Percentiles rank a stretch among this genome's conserved stretches.
phyloP scores from a whole-genome alignment of 2,329 filamentous ascomycete species.

The Chaetomium strumarium region DNA sequence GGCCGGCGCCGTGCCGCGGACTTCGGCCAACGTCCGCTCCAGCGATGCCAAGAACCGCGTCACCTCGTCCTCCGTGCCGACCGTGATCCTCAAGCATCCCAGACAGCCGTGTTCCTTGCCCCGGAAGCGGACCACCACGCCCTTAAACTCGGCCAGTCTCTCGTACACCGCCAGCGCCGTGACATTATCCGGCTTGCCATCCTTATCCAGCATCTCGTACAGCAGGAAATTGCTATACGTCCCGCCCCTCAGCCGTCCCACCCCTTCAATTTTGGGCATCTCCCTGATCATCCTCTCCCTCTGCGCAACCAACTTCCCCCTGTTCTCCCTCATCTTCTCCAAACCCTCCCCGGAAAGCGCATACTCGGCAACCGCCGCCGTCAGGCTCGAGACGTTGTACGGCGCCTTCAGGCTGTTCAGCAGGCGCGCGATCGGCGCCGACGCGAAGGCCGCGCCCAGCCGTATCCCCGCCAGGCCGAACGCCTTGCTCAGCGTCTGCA shows the following conservation, averaged over 20 bases:
- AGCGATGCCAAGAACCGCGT: slow-evolving; percentile 70
- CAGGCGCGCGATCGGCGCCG: slow-evolving; percentile 65
- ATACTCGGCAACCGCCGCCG: slow-evolving; percentile 69
- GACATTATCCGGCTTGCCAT: slow-evolving; percentile 71
- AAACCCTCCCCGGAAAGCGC: slow-evolving; percentile 66
- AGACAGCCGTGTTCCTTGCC: slow-evolving; percentile 87
- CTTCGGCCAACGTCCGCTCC: slow-evolving; percentile 41
- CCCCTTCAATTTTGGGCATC: slow-evolving; percentile 67
- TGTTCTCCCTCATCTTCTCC: slow-evolving; percentile 64
- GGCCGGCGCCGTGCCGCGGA: slow-evolving; percentile 30
- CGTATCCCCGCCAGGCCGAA: slow-evolving; percentile 94
- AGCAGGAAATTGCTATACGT: slow-evolving; percentile 82
- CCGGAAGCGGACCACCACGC: slow-evolving; percentile 89
- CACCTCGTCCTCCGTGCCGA: slow-evolving; percentile 85
- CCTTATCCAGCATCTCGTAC: slow-evolving; percentile 73
- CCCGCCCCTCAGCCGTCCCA: slow-evolving; percentile 78
- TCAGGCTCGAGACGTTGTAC: slow-evolving; percentile 90
- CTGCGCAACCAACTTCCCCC: slow-evolving; percentile 65
- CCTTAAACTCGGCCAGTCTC: slow-evolving; percentile 72
- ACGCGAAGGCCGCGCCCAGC: slow-evolving; percentile 78
- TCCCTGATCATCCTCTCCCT: slow-evolving; percentile 68
- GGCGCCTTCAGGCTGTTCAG: slow-evolving; percentile 93
- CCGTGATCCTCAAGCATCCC: slow-evolving; percentile 84
- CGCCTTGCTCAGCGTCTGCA: slow-evolving; percentile 98
- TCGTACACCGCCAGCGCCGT: slow-evolving; percentile 78